Conservation (phyloP, 2,329 filamentous ascomycete genomes). For the Fusarium brachygibbosum region DNA sequence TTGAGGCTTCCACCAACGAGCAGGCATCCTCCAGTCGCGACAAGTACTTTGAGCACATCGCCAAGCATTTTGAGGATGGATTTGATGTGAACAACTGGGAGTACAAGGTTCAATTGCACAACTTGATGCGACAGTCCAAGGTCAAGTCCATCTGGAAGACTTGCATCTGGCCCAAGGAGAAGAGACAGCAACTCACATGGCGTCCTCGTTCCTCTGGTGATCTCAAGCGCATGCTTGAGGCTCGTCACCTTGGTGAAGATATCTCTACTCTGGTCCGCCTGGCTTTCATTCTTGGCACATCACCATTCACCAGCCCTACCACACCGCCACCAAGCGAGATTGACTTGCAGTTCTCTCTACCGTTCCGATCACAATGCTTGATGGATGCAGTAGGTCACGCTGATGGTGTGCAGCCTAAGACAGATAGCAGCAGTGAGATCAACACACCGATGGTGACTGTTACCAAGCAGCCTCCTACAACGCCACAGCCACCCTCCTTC, state of each 20-base stretch:
- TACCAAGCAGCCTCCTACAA: conserved; percentile 49
- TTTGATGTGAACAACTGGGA: conserved; percentile 60
- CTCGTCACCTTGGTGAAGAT: conserved; percentile 58
- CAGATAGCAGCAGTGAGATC: conserved; percentile 45
- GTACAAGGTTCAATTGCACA: conserved; percentile 60
- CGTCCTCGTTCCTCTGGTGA: conserved; percentile 59
- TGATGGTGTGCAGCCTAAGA: conserved; percentile 44
- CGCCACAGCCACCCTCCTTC: conserved; percentile 49
- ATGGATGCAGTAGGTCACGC: conserved; percentile 53
- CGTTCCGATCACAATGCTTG: conserved; percentile 55
- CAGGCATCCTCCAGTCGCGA: conserved; percentile 56
- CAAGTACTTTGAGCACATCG: conserved; percentile 63
- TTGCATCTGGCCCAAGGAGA: conserved; percentile 61
- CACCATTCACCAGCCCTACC: conserved; percentile 55
- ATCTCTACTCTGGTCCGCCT: conserved; percentile 59
- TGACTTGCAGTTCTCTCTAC: conserved; percentile 57
- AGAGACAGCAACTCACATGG: conserved; percentile 58
- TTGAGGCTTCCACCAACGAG: conserved; percentile 56
- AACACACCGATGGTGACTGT: conserved; percentile 48
- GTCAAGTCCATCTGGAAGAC: conserved; percentile 62
- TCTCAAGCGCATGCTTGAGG: conserved; percentile 61
- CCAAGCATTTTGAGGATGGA: conserved; percentile 61
- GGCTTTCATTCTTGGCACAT: conserved; percentile 60
- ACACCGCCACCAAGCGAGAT: conserved; percentile 57
- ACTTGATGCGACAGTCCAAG: conserved; percentile 59